Evolutionary conservation across 495 filamentous ascomycete species (phyloP).

Genomic region (Pyronema domesticum): DNA sequence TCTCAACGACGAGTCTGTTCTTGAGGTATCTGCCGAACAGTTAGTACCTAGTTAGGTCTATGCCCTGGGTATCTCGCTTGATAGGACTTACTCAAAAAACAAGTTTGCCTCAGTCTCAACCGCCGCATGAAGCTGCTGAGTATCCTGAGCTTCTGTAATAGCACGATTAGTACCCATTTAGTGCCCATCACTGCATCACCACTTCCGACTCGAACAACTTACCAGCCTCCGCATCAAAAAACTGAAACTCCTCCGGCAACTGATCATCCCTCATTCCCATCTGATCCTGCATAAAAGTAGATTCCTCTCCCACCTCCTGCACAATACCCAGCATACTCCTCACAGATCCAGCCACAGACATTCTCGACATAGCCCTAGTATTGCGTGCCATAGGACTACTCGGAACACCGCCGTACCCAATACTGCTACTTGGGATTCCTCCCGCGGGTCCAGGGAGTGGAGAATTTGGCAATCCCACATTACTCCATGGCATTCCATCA

Average conservation of each 20-base stretch:
- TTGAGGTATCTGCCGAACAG: slow-evolving; percentile 12
- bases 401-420: neutral
- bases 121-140: slow-evolving; percentile 30
- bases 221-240: neutral
- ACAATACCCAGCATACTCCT: neutral
- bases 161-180: too few species aligned
- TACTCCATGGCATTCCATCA: too few species aligned
- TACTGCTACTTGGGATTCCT: neutral
- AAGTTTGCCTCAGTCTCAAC: slow-evolving; percentile 43
- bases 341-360: neutral
- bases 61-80: neutral
- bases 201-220: slow-evolving; percentile 22
- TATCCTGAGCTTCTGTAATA: slow-evolving; percentile 25
- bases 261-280: neutral
- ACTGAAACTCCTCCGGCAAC: neutral
- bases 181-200: too few species aligned
- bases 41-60: neutral
- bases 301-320: neutral
- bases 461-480: too few species aligned
- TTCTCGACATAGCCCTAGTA: neutral
- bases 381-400: neutral
- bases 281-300: neutral
- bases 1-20: slow-evolving; percentile 14
- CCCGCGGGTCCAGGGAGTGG: neutral
- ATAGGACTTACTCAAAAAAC: slow-evolving; percentile 39